phyloP scores from a whole-genome alignment of 768 basidiomycete genomes.

The Boletus vinaceobasis region DNA sequence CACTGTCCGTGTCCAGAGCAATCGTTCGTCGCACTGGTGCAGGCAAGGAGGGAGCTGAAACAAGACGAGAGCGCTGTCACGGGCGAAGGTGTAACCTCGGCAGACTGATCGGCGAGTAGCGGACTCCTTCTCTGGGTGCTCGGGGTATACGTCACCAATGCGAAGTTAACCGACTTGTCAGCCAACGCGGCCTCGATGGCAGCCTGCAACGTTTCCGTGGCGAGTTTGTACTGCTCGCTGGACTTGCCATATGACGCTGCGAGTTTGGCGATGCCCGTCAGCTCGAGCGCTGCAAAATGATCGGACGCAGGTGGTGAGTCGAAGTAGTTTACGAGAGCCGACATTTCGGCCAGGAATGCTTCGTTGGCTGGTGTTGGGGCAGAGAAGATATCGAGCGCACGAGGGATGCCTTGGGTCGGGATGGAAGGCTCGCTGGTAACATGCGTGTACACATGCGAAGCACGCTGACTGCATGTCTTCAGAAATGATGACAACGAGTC shows the following conservation, averaged over 20 bases:
- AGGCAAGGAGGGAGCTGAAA: slow-evolving; percentile 50
- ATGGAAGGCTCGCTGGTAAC: slow-evolving; percentile 42
- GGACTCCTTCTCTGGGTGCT: slow-evolving; percentile 37
- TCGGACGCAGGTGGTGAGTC: slow-evolving; percentile 33
- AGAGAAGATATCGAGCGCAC: slow-evolving; percentile 41
- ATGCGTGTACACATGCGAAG: slow-evolving; percentile 53
- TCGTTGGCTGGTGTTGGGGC: slow-evolving; percentile 37
- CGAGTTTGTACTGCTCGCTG: slow-evolving; percentile 54
- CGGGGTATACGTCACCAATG: slow-evolving; percentile 49
- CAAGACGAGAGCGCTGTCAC: slow-evolving; percentile 63
- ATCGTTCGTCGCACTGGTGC: slow-evolving; percentile 55
- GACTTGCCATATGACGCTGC: slow-evolving; percentile 43
- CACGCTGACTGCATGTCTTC: slow-evolving; percentile 56
- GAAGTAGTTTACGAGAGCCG: slow-evolving; percentile 52
- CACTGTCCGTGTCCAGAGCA: slow-evolving; percentile 77
- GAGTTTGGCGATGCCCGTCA: slow-evolving; percentile 49
- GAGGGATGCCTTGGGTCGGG: slow-evolving; percentile 29
- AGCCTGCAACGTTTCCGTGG: slow-evolving; percentile 43
- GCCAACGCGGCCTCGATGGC: slow-evolving; percentile 44
- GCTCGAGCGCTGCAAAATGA: slow-evolving; percentile 61
- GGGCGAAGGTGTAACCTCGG: slow-evolving; percentile 41
- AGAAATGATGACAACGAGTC: slow-evolving; percentile 48
- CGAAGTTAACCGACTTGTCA: slow-evolving; percentile 42
- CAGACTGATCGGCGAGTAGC: slow-evolving; percentile 42
- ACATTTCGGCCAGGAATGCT: slow-evolving; percentile 40